Evolutionary conservation across 2,329 filamentous ascomycete species (phyloP), one percentile per base, ranked within the genome.

Genomic region (Huntiella savannae): DNA sequence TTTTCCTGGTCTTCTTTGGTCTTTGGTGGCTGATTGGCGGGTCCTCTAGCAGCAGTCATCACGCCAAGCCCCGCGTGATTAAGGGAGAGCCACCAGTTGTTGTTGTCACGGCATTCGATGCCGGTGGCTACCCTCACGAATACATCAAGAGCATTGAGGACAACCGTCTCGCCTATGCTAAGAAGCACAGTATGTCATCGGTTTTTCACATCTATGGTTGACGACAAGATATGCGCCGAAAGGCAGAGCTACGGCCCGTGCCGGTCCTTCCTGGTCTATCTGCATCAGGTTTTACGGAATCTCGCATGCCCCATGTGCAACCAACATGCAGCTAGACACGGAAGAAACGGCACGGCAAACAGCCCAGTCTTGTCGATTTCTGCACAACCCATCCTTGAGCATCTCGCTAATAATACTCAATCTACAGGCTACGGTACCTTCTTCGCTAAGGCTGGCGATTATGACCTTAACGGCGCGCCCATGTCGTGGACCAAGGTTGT

Each of bases 81-180:
- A 50, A 47, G n/a, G 75, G 75, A 35, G 67, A 66, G 28, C 72
- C 75, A 22, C 65, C 71, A 0, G 75, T 74, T 15, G 86, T 96
- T 32, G 67, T 98, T 43, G 82, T 98, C 50, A 95, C 91, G 2
- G 75, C 88, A 6, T 63, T 95, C 47, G 83, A 95, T 37, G 40
- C 39, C 43, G 40, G 37, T 19, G 49, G 46, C 19, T 46, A 52
- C 58, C 70, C 76, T 49, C 66, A 68, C 44, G 66, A 62, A 35
- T 92, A 88, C 62, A 67, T 80, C 47, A 68, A 79, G 49, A 75
- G 75, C 55, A 74, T 98, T 52, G 79, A 76, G 58, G 74, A 82
- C 54, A 98, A 98, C 61, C 70, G 91, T 55, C 70, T 80, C 56
- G 72, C 81, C 52, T 98, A 96, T 63, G 91, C 88, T 5, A 71